A percentile compares a stretch with the other conserved stretches of the same genome.
Conservation (phyloP, 257 asterid species). For the Ajuga chamaepitys region DNA sequence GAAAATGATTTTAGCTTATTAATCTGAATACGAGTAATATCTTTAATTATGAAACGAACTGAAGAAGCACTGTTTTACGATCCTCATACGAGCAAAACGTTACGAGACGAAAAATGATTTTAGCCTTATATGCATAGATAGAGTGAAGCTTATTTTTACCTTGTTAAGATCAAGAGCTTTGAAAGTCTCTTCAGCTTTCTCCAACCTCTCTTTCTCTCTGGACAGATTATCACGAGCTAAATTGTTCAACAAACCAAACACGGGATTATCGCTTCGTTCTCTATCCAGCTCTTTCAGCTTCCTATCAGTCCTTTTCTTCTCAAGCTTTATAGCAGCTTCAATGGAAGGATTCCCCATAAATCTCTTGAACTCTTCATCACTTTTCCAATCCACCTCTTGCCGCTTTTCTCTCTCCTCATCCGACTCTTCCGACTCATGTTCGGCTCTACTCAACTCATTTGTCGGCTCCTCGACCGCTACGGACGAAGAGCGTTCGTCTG, state of each 20-base stretch:
- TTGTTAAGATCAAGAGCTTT: constrained; percentile 91
- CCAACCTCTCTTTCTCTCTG: constrained; percentile 69
- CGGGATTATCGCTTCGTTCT: constrained; percentile 62
- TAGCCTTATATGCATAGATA: too few relatives aligned
- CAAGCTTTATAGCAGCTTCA: constrained; percentile 95
- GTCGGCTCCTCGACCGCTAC: constrained; percentile 43
- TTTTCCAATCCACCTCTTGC: constrained; percentile 92
- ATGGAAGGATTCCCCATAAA: constrained; percentile 97
- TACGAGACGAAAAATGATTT: too few relatives aligned
- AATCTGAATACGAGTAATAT: too few relatives aligned
- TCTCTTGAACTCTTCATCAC: constrained; percentile 78
- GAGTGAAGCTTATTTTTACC: constrained; percentile 34
- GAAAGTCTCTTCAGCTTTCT: constrained; percentile 71
- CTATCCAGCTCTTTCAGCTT: constrained; percentile 67
- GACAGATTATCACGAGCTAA: constrained; percentile 61
- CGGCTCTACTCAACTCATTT: constrained; percentile 18
- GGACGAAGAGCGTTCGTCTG: constrained; percentile 40
- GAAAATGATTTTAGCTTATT: too few relatives aligned
- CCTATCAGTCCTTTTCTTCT: constrained; percentile 86
- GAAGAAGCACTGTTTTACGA: too few relatives aligned
- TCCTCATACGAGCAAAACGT: too few relatives aligned
- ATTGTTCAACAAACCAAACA: constrained; percentile 43
- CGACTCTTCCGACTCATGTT: constrained; percentile 9
- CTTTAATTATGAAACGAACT: too few relatives aligned
- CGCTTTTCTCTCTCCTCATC: constrained; percentile 41